A percentile compares a stretch with the other conserved stretches of the same genome.
Conservation (phyloP, 148 eudicot species). For the Amaranthus hypochondriacus region DNA sequence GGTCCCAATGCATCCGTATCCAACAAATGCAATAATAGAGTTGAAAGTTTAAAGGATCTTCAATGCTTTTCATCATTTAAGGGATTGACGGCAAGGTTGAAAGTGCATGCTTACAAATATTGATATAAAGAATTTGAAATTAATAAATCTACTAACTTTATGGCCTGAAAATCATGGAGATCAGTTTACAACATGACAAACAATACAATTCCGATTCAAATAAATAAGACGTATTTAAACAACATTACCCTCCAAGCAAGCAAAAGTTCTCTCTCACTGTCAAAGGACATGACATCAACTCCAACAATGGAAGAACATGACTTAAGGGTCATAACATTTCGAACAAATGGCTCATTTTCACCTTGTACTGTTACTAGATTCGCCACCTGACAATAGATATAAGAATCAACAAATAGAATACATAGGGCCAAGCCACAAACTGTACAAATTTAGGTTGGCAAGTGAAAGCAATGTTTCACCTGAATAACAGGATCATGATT, state of each 20-base stretch:
- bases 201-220: neutral
- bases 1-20: neutral
- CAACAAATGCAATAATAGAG: neutral
- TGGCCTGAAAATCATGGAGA: neutral
- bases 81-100: neutral
- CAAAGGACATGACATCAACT: slow-evolving; percentile 96
- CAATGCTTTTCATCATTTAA: no score
- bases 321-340: slow-evolving; percentile 94
- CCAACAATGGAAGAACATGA: slow-evolving; percentile 98
- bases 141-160: neutral
- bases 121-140: neutral
- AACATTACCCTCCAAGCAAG: slow-evolving; percentile 94
- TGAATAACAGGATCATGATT: slow-evolving; percentile 95
- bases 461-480: slow-evolving; percentile 33
- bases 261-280: slow-evolving; percentile 73
- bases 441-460: slow-evolving; percentile 1
- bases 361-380: slow-evolving; percentile 95
- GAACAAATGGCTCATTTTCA: slow-evolving; percentile 79
- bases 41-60: neutral
- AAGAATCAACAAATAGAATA: slow-evolving; percentile 18
- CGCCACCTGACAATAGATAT: slow-evolving; percentile 55
- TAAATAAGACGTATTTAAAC: neutral
- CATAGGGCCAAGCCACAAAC: slow-evolving; percentile 5
- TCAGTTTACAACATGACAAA: neutral
- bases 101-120: neutral